Conservation (phyloP, 768 basidiomycete genomes). For the Boletus pseudo-olivaceus region DNA sequence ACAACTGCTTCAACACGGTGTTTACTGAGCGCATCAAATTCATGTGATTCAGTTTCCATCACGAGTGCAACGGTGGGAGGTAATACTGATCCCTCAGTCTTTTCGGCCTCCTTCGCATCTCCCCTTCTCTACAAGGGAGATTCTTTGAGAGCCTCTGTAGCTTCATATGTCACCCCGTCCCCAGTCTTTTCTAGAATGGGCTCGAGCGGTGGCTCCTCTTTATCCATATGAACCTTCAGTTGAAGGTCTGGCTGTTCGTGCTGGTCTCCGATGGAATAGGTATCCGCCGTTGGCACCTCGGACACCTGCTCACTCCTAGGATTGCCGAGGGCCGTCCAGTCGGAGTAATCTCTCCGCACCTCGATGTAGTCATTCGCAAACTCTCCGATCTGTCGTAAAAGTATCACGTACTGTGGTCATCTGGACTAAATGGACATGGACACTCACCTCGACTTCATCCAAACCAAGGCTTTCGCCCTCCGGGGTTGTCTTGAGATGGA, state of each 20-base stretch:
- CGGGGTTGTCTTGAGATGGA: slow-evolving; percentile 49
- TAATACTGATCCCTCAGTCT: not conserved
- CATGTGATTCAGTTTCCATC: not conserved
- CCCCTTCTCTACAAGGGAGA: not conserved
- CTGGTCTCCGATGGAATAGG: slow-evolving; percentile 33
- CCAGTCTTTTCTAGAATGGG: slow-evolving; percentile 14
- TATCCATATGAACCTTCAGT: not conserved
- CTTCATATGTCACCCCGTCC: not conserved
- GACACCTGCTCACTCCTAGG: slow-evolving; percentile 4
- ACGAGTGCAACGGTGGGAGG: not conserved
- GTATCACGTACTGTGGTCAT: not conserved
- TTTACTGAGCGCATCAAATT: not conserved
- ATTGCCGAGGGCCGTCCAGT: slow-evolving; percentile 40
- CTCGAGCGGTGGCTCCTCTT: slow-evolving; percentile 17
- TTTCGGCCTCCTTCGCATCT: not conserved
- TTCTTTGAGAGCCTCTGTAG: not conserved
- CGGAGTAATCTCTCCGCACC: slow-evolving; percentile 60
- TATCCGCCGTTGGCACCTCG: slow-evolving; percentile 10
- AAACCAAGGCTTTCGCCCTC: slow-evolving; percentile 62
- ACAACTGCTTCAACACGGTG: not conserved
- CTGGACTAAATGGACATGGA: not conserved
- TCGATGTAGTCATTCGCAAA: slow-evolving; percentile 70
- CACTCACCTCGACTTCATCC: slow-evolving; percentile 71
- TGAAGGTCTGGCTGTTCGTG: slow-evolving; percentile 36
- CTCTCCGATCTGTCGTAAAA: slow-evolving; percentile 52